A percentile compares a stretch with the other conserved stretches of the same genome.
phyloP scores from a whole-genome alignment of 1,139 yeast species.

The Suzukiozyma palmioleophila region DNA sequence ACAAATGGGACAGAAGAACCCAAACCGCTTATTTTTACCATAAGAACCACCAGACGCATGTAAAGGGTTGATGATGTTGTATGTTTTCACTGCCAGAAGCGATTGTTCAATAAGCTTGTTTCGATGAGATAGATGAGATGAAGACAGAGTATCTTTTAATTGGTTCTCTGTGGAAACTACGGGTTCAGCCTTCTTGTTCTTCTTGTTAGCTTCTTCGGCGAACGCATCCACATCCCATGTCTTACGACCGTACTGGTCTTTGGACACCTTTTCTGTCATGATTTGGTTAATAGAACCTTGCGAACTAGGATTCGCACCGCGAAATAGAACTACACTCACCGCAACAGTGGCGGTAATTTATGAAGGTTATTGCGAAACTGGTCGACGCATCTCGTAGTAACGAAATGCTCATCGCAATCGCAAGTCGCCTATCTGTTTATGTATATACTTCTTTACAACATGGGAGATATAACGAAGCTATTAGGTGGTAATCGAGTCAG shows the following conservation, averaged over 20 bases:
- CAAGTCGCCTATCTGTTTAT: background rate
- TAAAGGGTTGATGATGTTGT: constrained; percentile 30
- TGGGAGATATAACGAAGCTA: constrained; percentile 3
- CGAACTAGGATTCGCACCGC: too few species aligned
- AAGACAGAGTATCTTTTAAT: constrained; percentile 16
- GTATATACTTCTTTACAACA: background rate
- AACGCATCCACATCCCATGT: constrained; percentile 71
- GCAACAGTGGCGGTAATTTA: too few species aligned
- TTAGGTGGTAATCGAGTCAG: background rate
- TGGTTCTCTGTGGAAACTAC: constrained; percentile 2
- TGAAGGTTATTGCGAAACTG: too few species aligned
- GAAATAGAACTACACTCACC: too few species aligned
- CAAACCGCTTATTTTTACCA: constrained; percentile 58
- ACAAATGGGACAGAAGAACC: constrained; percentile 80
- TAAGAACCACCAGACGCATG: constrained; percentile 11
- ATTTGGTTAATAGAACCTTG: background rate
- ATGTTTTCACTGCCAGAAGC: constrained; percentile 31
- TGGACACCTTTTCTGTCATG: constrained; percentile 13
- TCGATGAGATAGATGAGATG: constrained; percentile 26
- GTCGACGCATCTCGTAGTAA: too few species aligned
- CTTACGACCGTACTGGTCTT: constrained; percentile 57
- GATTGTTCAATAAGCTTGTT: constrained; percentile 26
- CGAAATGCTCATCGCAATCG: too few species aligned
- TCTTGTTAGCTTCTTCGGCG: constrained; percentile 39
- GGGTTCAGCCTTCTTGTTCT: constrained; percentile 14